Base-by-base conservation (phyloP, 2,329 filamentous ascomycete genomes). In the Talaromyces atroroseus region DNA sequence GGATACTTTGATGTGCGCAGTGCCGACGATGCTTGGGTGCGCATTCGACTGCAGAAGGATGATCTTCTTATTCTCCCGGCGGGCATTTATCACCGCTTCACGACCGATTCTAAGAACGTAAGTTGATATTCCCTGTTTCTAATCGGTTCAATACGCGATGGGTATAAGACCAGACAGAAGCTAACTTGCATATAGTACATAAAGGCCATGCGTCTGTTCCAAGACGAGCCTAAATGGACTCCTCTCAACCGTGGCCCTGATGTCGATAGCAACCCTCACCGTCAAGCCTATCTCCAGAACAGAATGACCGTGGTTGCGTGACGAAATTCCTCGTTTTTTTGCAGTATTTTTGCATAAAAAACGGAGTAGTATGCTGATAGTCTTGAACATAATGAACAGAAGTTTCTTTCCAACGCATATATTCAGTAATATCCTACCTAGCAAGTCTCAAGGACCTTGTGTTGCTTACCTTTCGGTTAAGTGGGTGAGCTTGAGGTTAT, bases 221-320 rank as follows among this genome's bases (percentile, higher is more conserved):
- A 97, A 77, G 94, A 97, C 62, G 92, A 97, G 75, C 94, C 94
- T 34, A 96, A 97, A 76, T 99, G 94, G 94, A 97, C 91, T 36
- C 89, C 94, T 14, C 74, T 99, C 63, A 95, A 96, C 76, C 84
- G 94, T 56, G 84, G 82, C 6, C 74, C 78, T 4, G 88, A 92
- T 49, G 82, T 96, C 45, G 90, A 97, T 69, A 71, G 71, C 58
- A 99, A 97, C 74, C 75, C 80, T 52, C 88, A 86, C 71, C 84
- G 94, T 58, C 83, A 90, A 79, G 82, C 84, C 49, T 99, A 99
- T 67, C 77, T 96, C 34, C 70, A 76, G 58, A 64, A 62, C 23
- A 59, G 68, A 47, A 58, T 60, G 21, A n/a, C 48, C 16, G 44
- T 46, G 47, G 52, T 40, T 49, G 52, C 52, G n/a, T 54, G 38